Conservation (phyloP, 306 rosid genomes). For the Betula pendula region DNA sequence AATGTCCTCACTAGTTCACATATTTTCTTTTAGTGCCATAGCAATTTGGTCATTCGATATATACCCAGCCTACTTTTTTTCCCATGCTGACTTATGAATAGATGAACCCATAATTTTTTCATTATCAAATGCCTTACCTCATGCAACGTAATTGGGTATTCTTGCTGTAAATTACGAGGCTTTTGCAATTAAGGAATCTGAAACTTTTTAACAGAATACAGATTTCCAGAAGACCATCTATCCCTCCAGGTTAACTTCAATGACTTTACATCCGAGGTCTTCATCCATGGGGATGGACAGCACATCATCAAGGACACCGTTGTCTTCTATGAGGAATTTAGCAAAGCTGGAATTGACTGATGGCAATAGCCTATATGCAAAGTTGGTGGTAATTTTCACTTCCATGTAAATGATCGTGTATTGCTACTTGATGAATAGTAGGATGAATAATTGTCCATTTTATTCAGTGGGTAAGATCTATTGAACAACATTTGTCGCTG, state of each 20-base stretch:
- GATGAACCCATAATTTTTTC: conserved; percentile 8
- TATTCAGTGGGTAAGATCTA: conserved; percentile 17
- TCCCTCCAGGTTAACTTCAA: conserved; percentile 57
- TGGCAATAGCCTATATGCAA: conserved; percentile 74
- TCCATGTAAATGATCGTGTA: conserved; percentile 18
- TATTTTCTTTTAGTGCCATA: conserved; percentile 10
- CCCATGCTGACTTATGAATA: not conserved
- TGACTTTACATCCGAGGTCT: conserved; percentile 52
- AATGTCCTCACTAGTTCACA: not conserved
- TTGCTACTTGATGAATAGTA: conserved; percentile 9
- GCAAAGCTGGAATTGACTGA: conserved; percentile 81
- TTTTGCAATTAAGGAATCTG: conserved; percentile 32
- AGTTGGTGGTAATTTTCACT: conserved; percentile 75
- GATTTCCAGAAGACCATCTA: conserved; percentile 70
- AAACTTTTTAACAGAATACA: conserved; percentile 51
- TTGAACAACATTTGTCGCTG: conserved; percentile 17
- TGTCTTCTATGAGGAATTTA: conserved; percentile 43
- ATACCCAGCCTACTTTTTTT: conserved; percentile 3
- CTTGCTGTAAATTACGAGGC: conserved; percentile 3
- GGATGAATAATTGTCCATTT: conserved; percentile 17
- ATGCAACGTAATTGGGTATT: conserved; percentile 17
- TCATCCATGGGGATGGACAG: conserved; percentile 40
- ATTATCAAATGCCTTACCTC: conserved; percentile 5
- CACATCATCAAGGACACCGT: conserved; percentile 32
- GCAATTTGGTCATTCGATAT: conserved; percentile 13